Conservation (phyloP, 73 alveolate species). For the Vitrella brassicaformis region DNA sequence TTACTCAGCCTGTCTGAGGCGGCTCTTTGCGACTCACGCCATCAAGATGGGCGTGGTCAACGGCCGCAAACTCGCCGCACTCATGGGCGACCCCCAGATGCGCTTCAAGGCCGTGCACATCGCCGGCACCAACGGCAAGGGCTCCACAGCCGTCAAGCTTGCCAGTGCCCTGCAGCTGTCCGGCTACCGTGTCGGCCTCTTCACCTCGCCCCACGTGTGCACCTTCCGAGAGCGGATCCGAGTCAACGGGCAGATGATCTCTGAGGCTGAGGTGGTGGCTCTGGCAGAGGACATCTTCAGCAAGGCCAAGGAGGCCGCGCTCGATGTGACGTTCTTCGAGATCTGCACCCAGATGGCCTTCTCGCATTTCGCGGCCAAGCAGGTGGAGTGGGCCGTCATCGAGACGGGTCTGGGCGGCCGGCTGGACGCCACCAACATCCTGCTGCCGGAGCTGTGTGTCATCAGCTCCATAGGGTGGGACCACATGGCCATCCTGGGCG, state of each 20-base stretch:
- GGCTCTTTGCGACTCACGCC: background rate
- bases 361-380: slow-evolving; percentile 38
- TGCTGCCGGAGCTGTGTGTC: slow-evolving; percentile 51
- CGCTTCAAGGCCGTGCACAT: slow-evolving; percentile 43
- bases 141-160: slow-evolving; percentile 55
- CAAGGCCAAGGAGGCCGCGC: slow-evolving; percentile 23
- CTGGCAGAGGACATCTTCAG: slow-evolving; percentile 17
- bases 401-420: slow-evolving; percentile 85
- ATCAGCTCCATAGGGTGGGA: slow-evolving; percentile 74
- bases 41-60: background rate
- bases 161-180: slow-evolving; percentile 43
- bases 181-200: slow-evolving; percentile 60
- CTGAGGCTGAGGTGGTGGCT: slow-evolving; percentile 43
- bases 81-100: background rate
- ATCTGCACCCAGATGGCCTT: slow-evolving; percentile 51
- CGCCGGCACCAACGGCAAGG: slow-evolving; percentile 90
- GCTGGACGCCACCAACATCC: slow-evolving; percentile 67
- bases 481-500: slow-evolving; percentile 69
- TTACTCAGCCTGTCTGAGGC: background rate
- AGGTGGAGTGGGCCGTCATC: slow-evolving; percentile 62
- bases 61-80: background rate
- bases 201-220: slow-evolving; percentile 69
- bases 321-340: slow-evolving; percentile 45
- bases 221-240: slow-evolving; percentile 66
- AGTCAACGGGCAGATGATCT: slow-evolving; percentile 46